phyloP scores from a whole-genome alignment of 2,329 filamentous ascomycete species.

The Cytospora mali region DNA sequence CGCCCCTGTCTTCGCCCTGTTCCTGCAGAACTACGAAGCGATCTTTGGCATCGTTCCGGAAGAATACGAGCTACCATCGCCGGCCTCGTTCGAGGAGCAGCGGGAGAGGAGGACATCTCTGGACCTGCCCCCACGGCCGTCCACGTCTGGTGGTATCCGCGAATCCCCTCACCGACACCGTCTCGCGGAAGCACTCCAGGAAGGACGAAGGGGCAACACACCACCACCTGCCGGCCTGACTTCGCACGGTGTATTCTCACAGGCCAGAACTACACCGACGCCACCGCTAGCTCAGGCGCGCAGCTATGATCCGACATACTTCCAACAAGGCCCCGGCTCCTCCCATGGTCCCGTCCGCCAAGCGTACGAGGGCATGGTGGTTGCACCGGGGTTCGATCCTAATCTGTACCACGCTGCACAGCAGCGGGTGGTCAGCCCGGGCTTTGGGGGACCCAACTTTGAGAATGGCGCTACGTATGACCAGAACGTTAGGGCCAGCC shows the following conservation, averaged over 20 bases:
- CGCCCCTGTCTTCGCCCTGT: constrained; percentile 88
- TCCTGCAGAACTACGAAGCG: constrained; percentile 84
- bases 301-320: constrained; percentile 50
- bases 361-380: constrained; percentile 48
- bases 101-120: constrained; percentile 27
- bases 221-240: constrained; percentile 44
- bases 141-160: constrained; percentile 47
- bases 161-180: constrained; percentile 57
- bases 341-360: constrained; percentile 41
- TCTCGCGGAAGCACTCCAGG: constrained; percentile 45
- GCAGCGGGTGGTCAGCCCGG: constrained; percentile 34
- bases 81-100: constrained; percentile 40
- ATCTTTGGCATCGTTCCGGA: constrained; percentile 79
- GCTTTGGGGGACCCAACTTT: constrained; percentile 44
- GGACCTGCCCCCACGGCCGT: constrained; percentile 44
- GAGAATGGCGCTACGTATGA: constrained; percentile 39
- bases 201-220: constrained; percentile 46
- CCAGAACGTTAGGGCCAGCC: constrained; percentile 45
- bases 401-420: constrained; percentile 34
- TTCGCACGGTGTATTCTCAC: constrained; percentile 34
- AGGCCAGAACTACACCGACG: constrained; percentile 45
- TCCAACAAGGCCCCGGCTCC: constrained; percentile 39
- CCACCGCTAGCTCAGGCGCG: constrained; percentile 44
- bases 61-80: constrained; percentile 60
- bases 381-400: constrained; percentile 41